Conservation (phyloP, 495 filamentous ascomycete species). For the Beverwykella pulmonaria region DNA sequence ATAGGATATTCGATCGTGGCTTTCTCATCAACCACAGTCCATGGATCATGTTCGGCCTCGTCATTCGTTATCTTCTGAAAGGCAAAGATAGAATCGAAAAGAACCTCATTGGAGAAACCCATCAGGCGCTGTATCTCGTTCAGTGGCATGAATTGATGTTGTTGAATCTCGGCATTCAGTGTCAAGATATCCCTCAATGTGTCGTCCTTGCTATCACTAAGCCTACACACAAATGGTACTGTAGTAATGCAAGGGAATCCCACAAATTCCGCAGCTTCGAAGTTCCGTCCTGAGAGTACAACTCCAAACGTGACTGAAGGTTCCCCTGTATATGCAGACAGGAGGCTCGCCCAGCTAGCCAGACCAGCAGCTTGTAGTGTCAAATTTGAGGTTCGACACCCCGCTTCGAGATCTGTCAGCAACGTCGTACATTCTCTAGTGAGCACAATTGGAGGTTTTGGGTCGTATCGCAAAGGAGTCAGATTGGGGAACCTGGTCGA, state of each 20-base stretch:
- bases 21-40: constrained; percentile 57
- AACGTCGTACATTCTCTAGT: constrained; percentile 48
- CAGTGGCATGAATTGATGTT: constrained; percentile 70
- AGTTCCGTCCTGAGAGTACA: constrained; percentile 68
- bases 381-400: constrained; percentile 57
- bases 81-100: constrained; percentile 80
- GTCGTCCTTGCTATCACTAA: constrained; percentile 54
- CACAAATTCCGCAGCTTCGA: constrained; percentile 54
- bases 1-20: constrained; percentile 66
- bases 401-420: constrained; percentile 53
- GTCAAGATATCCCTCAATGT: constrained; percentile 61
- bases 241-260: constrained; percentile 76
- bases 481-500: constrained; percentile 70
- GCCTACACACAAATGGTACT: constrained; percentile 62
- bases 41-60: constrained; percentile 33
- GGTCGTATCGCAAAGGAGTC: constrained; percentile 58
- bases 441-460: constrained; percentile 45
- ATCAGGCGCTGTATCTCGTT: constrained; percentile 68
- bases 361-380: constrained; percentile 72
- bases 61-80: constrained; percentile 63
- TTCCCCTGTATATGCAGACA: constrained; percentile 74
- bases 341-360: constrained; percentile 71
- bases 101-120: constrained; percentile 56
- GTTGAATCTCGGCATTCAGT: constrained; percentile 62
- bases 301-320: constrained; percentile 68